Base-by-base conservation (phyloP, 192 early-diverging fungal species). In the Allomyces macrogynus region DNA sequence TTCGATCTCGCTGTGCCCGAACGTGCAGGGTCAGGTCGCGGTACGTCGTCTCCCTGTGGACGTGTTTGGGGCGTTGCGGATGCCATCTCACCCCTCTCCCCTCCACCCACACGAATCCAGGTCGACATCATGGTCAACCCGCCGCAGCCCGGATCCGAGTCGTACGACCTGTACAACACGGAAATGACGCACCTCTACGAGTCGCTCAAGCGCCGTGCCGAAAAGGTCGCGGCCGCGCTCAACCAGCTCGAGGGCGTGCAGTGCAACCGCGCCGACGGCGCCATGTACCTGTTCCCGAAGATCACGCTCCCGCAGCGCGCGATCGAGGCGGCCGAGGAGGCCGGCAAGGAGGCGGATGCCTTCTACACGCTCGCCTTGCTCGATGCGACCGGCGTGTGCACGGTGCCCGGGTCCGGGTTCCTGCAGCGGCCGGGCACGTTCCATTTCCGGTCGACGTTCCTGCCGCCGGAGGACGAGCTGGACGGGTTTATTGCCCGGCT, bases 361-460 rank as follows among this genome's bases (percentile, higher is more conserved):
- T 76, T 87, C 61, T 98, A 98, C 77, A 89, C 87, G 75, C 73
- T 98, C 79, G 88, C 81, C 63, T 84, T 98, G 84, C 74, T 98
- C 61, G 82, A 96, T 67, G 81, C 87, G 22, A 98, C 92, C 8
- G 95, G 95, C 66, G 92, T 98, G 61, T 98, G 93, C 73, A 89
- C 95, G 40, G 90, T 98, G n/a, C 87, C 92, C 7, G 95, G 95
- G 23, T 84, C 81, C 40, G 95, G 95, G 42, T 98, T 98, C 69
- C 85, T 87, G 54, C 95, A 98, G 79, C 80, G 80, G 49, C 77
- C 82, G 3, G 87, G 84, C 24, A 98, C 91, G 7, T 93, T 79
- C 74, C 95, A 98, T 75, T 96, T 98, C 83, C 82, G 95, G 67
- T 89, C 87, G 65, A 96, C 95, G 10, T 98, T 98, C 78, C 73